Conservation (phyloP, 352 stramenopile genomes). For the Phytophthora multivora region DNA sequence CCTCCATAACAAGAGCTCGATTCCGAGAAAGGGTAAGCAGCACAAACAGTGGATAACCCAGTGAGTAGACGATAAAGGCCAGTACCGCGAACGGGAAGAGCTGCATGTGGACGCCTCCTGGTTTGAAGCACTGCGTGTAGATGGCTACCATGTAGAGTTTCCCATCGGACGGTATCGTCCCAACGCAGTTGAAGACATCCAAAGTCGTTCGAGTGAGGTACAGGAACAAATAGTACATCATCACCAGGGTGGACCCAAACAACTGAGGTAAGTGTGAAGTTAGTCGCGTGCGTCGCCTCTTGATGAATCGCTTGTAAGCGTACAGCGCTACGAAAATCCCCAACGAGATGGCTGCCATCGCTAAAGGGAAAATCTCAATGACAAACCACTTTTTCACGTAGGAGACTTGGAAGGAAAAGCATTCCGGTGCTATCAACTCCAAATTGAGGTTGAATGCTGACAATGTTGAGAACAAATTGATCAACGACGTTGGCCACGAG, state of each 20-base stretch:
- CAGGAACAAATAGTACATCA: slow-evolving; percentile 87
- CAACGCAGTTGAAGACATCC: slow-evolving; percentile 81
- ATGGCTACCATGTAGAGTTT: slow-evolving; percentile 78
- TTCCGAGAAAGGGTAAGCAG: slow-evolving; percentile 66
- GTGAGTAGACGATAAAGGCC: slow-evolving; percentile 69
- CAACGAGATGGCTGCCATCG: slow-evolving; percentile 47
- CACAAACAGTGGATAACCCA: slow-evolving; percentile 78
- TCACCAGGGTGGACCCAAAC: slow-evolving; percentile 73
- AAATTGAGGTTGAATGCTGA: slow-evolving; percentile 87
- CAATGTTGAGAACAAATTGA: slow-evolving; percentile 69
- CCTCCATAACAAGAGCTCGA: slow-evolving; percentile 63
- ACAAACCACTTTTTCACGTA: slow-evolving; percentile 78
- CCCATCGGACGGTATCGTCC: slow-evolving; percentile 65
- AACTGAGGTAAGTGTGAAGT: slow-evolving; percentile 71
- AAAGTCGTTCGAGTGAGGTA: slow-evolving; percentile 78
- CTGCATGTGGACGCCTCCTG: slow-evolving; percentile 57
- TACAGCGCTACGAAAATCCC: slow-evolving; percentile 59
- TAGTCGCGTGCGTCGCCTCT: slow-evolving; percentile 54
- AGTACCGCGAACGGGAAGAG: slow-evolving; percentile 70
- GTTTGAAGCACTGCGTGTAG: slow-evolving; percentile 66
- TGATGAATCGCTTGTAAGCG: slow-evolving; percentile 59
- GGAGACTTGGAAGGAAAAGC: slow-evolving; percentile 69
- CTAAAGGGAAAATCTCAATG: slow-evolving; percentile 62
- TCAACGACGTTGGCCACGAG: slow-evolving; percentile 63
- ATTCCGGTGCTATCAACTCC: slow-evolving; percentile 83